These are phyloP conservation scores for Fusarium napiforme DNA, from an alignment of 2,329 filamentous ascomycete species.

Conservation along the genomic window DNA sequence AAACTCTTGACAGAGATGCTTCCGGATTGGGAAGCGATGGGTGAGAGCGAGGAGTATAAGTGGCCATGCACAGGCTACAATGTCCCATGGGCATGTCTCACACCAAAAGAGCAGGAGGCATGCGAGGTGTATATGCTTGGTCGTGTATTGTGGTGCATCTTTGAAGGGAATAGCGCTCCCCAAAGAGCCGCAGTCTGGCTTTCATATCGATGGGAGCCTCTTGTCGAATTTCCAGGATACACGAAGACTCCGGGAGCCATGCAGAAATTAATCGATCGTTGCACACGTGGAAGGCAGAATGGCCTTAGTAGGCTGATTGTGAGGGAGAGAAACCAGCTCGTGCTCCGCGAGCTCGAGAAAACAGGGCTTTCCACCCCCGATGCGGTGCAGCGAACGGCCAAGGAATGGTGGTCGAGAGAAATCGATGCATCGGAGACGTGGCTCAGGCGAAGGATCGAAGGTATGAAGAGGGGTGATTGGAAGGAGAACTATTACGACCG, in stretches of 20 bases:
- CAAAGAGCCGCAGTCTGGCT: slow-evolving; percentile 68
- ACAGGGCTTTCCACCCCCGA: slow-evolving; percentile 50
- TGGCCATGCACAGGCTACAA: slow-evolving; percentile 65
- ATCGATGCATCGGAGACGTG: slow-evolving; percentile 60
- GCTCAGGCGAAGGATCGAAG: slow-evolving; percentile 54
- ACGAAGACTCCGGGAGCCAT: slow-evolving; percentile 58
- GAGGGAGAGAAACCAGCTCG: slow-evolving; percentile 58
- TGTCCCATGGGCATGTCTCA: slow-evolving; percentile 66
- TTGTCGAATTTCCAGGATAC: slow-evolving; percentile 66
- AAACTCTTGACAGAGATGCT: slow-evolving; percentile 56
- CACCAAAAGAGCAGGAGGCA: slow-evolving; percentile 62
- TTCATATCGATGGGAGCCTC: slow-evolving; percentile 67
- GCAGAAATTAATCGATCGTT: slow-evolving; percentile 61
- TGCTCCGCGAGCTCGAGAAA: slow-evolving; percentile 52
- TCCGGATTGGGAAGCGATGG: slow-evolving; percentile 57
- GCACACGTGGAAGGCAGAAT: slow-evolving; percentile 60
- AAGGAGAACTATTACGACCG: slow-evolving; percentile 62
- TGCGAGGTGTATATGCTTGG: slow-evolving; percentile 73
- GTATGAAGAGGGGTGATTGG: slow-evolving; percentile 57
- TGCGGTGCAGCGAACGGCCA: slow-evolving; percentile 53
- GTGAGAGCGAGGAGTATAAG: slow-evolving; percentile 56
- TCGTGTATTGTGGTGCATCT: slow-evolving; percentile 70
- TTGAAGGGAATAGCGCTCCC: slow-evolving; percentile 68
- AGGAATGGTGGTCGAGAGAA: slow-evolving; percentile 61
- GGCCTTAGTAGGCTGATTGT: slow-evolving; percentile 58